Evolutionary conservation across 768 basidiomycete species (phyloP).

Genomic region (Lanmaoa pseudosensibilis): DNA sequence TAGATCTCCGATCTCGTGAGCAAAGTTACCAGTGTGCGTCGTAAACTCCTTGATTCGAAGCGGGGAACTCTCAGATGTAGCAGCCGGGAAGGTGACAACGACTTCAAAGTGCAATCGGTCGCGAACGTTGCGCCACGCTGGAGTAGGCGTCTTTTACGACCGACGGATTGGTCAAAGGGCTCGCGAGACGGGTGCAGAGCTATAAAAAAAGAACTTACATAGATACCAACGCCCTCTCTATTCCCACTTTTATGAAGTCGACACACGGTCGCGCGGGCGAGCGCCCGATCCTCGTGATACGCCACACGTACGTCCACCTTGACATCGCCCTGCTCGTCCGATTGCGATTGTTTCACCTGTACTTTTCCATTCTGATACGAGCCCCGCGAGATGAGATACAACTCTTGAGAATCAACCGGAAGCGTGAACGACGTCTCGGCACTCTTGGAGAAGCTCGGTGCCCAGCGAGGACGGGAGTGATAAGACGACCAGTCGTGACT

Average conservation of each 20-base stretch:
- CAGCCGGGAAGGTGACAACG: constrained; percentile 31
- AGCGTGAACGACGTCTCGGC: constrained; percentile 31
- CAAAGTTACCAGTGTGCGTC: constrained; percentile 31
- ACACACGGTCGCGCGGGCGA: constrained; percentile 34
- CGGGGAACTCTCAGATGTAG: constrained; percentile 1
- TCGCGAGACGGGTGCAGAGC: background rate
- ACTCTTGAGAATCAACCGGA: constrained; percentile 27
- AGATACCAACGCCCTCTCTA: constrained; percentile 39
- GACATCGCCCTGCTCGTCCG: constrained; percentile 12
- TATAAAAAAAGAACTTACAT: constrained; percentile 21
- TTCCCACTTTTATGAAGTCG: constrained; percentile 26
- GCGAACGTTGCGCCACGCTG: background rate
- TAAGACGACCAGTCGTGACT: constrained; percentile 17
- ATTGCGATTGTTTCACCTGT: constrained; percentile 21
- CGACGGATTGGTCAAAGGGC: background rate
- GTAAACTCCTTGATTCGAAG: constrained; percentile 30
- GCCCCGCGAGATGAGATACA: constrained; percentile 39
- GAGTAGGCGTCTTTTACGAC: constrained; percentile 23
- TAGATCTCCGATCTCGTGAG: constrained; percentile 30
- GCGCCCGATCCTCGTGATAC: constrained; percentile 25
- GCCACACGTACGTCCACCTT: constrained; percentile 32
- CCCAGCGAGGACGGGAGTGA: constrained; percentile 16
- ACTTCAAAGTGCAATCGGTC: constrained; percentile 31
- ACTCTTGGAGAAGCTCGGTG: constrained; percentile 8
- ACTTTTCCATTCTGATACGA: constrained; percentile 25